Base-by-base conservation (phyloP, 176 grass and related monocot genomes). In the Phoenix dactylifera region DNA sequence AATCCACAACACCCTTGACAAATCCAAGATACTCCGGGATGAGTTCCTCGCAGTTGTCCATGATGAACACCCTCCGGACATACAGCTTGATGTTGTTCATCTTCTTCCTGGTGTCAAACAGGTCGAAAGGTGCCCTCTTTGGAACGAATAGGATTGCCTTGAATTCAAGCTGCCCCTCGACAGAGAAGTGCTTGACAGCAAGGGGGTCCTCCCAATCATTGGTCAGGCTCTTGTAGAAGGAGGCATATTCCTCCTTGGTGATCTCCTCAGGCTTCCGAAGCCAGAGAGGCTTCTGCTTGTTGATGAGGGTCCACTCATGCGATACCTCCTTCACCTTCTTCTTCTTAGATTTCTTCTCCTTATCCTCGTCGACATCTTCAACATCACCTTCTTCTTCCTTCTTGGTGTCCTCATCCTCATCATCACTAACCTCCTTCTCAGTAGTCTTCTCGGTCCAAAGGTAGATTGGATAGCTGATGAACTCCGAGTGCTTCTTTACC, bases 271-370 rank as follows among this genome's bases (percentile, higher is more conserved):
- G 72, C 60, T 82, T 82, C 19, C 79, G 51, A 20, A 76, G 54
- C 79, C 79, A 82, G 18, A 82, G 76, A 5, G 79, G 79, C 49
- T 82, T 82, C 64, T 80, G 77, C 71, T 76, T 82, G 66, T 82
- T 76, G 25, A 82, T 70, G 6, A 82, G 49, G 16, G 18, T 9
- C 78, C 78, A 81, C 39, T 81, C 72, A 26, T 81, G 66, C 0
- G 78, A 71, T 15, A 81, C 78, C 52, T 75, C 70, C 60, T 82
- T 71, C 51, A 74, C 72, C 24, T 74, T 71, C 60, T 82, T 82
- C 28, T 82, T 82, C 44, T 82, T 76, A 20, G 65, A 66, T 23
- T 67, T 30, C 24, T 82, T 76, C 66, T 76, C 72, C 24, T 81
- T 75, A 1, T 72, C 67, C 26, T 82, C 73, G 24, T 82, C 79